phyloP scores from a whole-genome alignment of 1,139 yeast species.

The Lodderomyces jiufengensis region DNA sequence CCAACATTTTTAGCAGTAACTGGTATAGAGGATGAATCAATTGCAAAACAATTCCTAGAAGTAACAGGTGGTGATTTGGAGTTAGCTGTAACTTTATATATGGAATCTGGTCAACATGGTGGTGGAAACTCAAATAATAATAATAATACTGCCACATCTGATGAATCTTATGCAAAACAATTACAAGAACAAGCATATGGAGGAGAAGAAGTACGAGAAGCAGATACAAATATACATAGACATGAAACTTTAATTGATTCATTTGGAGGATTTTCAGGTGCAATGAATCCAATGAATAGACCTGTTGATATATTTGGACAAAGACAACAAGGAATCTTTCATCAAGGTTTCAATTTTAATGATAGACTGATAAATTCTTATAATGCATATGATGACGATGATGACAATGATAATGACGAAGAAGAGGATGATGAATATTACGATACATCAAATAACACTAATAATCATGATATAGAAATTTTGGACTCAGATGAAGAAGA shows the following conservation, averaged over 20 bases:
- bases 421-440: constrained; percentile 19
- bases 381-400: constrained; percentile 22
- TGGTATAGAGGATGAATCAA: constrained; percentile 61
- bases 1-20: constrained; percentile 85
- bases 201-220: constrained; percentile 41
- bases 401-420: constrained; percentile 15
- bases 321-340: constrained; percentile 41
- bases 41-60: constrained; percentile 76
- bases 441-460: constrained; percentile 7
- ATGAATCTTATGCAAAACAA: constrained; percentile 59
- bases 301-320: constrained; percentile 42
- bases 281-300: constrained; percentile 12
- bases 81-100: constrained; percentile 77
- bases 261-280: constrained; percentile 6
- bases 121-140: constrained; percentile 11
- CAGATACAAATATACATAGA: constrained; percentile 75
- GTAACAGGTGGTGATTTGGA: constrained; percentile 79
- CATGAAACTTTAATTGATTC: constrained; percentile 72
- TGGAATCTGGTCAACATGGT: constrained; percentile 51
- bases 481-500: constrained; percentile 32
- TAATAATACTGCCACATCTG: constrained; percentile 24
- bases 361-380: constrained; percentile 14
- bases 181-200: constrained; percentile 64
- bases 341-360: constrained; percentile 38
- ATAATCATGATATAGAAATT: constrained; percentile 18